These are phyloP conservation scores for Aspergillus sp. DNA, from an alignment of 2,329 filamentous ascomycete species.

Conservation along the genomic window DNA sequence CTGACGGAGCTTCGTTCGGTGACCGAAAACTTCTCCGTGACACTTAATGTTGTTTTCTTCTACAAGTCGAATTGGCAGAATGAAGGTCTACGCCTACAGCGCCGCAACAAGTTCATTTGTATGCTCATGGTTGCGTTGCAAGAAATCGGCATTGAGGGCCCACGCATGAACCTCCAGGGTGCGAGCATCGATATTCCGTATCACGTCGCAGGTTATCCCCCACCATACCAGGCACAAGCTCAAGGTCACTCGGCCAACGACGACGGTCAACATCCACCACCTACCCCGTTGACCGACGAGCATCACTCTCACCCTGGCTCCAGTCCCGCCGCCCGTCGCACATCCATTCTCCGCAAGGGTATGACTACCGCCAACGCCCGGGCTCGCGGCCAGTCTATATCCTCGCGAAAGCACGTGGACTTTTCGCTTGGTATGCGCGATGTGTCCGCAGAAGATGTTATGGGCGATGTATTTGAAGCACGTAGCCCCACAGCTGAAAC, in stretches of 20 bases:
- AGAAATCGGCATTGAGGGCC: conserved; percentile 81
- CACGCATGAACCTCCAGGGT: conserved; percentile 70
- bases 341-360: conserved; percentile 57
- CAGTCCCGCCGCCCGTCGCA: conserved; percentile 33
- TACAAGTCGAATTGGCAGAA: conserved; percentile 98
- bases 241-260: conserved; percentile 38
- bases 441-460: conserved; percentile 57
- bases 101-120: conserved; percentile 92
- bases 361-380: conserved; percentile 45
- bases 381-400: conserved; percentile 57
- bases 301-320: conserved; percentile 25
- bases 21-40: conserved; percentile 79
- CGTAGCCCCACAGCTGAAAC: conserved; percentile 44
- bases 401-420: conserved; percentile 64
- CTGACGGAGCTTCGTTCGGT: conserved; percentile 80
- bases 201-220: conserved; percentile 56
- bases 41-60: conserved; percentile 91
- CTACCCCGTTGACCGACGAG: conserved; percentile 30
- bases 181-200: conserved; percentile 67
- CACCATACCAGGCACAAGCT: conserved; percentile 42
- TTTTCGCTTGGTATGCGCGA: conserved; percentile 69
- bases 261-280: conserved; percentile 45
- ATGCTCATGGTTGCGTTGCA: conserved; percentile 86
- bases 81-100: conserved; percentile 81
- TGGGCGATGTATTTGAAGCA: conserved; percentile 66